Evolutionary conservation across 495 filamentous ascomycete genomes (phyloP).

Genomic region (Mytilinidion resinicola): DNA sequence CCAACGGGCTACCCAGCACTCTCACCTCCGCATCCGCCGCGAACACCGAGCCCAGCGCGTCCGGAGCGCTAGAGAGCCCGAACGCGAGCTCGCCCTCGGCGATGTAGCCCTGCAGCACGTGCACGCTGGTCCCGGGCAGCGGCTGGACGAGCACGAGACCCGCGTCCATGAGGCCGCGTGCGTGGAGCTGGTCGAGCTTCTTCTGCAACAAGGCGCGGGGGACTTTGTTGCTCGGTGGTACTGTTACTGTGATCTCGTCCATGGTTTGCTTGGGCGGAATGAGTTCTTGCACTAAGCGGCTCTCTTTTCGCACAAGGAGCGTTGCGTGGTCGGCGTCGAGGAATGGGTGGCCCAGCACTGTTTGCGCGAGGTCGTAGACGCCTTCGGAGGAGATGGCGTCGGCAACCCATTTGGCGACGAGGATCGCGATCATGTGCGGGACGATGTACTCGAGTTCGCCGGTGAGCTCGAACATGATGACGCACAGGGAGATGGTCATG

Average conservation of each 20-base stretch:
- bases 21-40: conserved; percentile 35
- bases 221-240: conserved; percentile 43
- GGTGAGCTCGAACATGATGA: conserved; percentile 53
- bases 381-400: conserved; percentile 46
- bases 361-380: conserved; percentile 52
- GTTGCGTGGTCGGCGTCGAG: conserved; percentile 47
- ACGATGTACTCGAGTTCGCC: conserved; percentile 44
- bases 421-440: conserved; percentile 53
- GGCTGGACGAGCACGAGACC: conserved; percentile 50
- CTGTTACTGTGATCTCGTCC: conserved; percentile 48
- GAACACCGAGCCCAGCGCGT: conserved; percentile 33
- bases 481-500: conserved; percentile 53
- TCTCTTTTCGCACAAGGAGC: conserved; percentile 35
- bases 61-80: conserved; percentile 30
- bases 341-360: conserved; percentile 52
- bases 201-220: conserved; percentile 36
- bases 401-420: conserved; percentile 55
- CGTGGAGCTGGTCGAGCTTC: conserved; percentile 44
- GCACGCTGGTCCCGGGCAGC: conserved; percentile 26
- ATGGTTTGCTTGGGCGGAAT: conserved; percentile 50
- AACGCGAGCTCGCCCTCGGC: conserved; percentile 51
- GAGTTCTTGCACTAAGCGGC: conserved; percentile 40
- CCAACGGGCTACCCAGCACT: conserved; percentile 36
- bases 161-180: conserved; percentile 49
- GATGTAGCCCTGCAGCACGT: conserved; percentile 46